Conservation (phyloP, 805 yeast species). For the Sungouiozyma ichnusensis region DNA sequence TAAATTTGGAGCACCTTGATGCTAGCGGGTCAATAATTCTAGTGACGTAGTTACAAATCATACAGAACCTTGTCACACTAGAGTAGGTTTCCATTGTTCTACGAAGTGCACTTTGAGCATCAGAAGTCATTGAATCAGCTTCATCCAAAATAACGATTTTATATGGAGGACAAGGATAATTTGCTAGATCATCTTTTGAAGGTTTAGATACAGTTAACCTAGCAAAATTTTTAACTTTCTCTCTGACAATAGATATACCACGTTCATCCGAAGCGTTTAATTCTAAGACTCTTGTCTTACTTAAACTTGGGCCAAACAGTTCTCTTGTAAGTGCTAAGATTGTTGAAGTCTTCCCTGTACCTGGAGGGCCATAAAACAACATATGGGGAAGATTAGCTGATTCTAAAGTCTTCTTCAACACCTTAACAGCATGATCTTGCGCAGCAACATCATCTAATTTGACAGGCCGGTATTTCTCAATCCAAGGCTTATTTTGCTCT, state of each 20-base stretch:
- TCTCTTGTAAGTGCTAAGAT: constrained; percentile 74
- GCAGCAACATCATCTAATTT: constrained; percentile 80
- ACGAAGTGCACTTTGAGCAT: constrained; percentile 91
- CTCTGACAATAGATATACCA: constrained; percentile 80
- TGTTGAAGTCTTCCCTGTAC: constrained; percentile 87
- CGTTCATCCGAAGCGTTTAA: constrained; percentile 86
- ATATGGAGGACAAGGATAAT: constrained; percentile 94
- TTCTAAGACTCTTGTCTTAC: constrained; percentile 65
- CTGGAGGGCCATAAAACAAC: constrained; percentile 90
- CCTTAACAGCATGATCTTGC: constrained; percentile 80
- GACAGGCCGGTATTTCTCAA: constrained; percentile 88
- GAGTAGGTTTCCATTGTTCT: constrained; percentile 92
- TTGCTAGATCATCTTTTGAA: constrained; percentile 48
- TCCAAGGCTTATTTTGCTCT: constrained; percentile 61
- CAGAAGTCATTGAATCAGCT: constrained; percentile 96
- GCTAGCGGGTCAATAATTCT: constrained; percentile 95
- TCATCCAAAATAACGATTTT: constrained; percentile 88
- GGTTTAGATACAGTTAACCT: constrained; percentile 78
- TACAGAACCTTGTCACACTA: constrained; percentile 80
- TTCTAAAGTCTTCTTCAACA: constrained; percentile 65
- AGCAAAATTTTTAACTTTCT: constrained; percentile 79
- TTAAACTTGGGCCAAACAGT: constrained; percentile 61
- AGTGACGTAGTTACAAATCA: constrained; percentile 93
- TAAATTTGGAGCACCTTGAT: constrained; percentile 89
- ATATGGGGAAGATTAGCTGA: constrained; percentile 84